Evolutionary conservation across 306 rosid species (phyloP), one percentile per base, ranked within the genome.

Genomic region (Parietaria judaica): DNA sequence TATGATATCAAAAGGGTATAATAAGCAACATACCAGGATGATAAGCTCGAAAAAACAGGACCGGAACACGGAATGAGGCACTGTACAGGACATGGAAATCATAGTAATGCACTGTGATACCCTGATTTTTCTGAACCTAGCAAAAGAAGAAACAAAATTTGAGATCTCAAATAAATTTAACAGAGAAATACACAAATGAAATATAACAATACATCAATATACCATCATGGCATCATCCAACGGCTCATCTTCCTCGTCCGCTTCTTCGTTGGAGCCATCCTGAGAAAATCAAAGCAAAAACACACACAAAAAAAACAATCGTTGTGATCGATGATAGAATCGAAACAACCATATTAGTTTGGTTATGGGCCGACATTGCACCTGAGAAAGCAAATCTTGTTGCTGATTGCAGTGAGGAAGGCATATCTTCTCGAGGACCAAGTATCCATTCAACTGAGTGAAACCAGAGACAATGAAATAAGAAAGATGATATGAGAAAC

Each of bases 11-110:
- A 23, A 23, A 23, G 31, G 2, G 31, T 23, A 23, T 23, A 59
- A 23, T 64, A 7, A 74, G 15, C 10, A 56, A 65, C 78, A 61
- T 78, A 91, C 97, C 97, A 51, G 70, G 74, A 55, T 6, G 60
- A 69, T 83, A 90, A 7, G 87, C 80, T 11, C 78, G 86, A 61
- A 91, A 91, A 66, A 78, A 87, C 44, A 90, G 71, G 66, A 85
- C 83, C 8, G 95, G 97, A 87, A 81, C 95, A 47, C 79, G 76
- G 58, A 72, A 90, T 8, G 96, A 81, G 70, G 86, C 83, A 67
- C 87, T 78, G 80, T 85, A 76, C 37, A 80, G 68, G 36, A 90
- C 68, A 47, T 90, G 96, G 71, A 90, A 79, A 75, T 87, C 91
- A 64, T 74, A 85, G 79, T 64, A 81, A 52, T 60, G 70, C 69